Evolutionary conservation across 352 stramenopile genomes (phyloP).

Genomic region (Thraustochytrium sp.): DNA sequence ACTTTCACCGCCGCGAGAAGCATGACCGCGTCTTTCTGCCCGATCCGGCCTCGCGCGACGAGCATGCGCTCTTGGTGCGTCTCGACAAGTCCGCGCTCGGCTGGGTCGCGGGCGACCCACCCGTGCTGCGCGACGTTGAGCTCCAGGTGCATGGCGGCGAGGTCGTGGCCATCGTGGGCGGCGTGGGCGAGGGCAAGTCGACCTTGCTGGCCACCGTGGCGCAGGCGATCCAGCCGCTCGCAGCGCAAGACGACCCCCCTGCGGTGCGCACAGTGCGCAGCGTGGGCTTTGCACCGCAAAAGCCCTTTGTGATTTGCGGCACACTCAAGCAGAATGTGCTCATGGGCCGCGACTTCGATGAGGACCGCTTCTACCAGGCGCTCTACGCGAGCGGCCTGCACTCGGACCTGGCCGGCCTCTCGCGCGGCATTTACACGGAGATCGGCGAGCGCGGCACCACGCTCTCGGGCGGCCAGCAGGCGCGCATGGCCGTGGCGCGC

Average conservation of each 20-base stretch:
- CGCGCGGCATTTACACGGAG: constrained; percentile 59
- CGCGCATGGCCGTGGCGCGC: constrained; percentile 61
- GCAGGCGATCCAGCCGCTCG: not conserved
- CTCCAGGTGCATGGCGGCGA: not conserved
- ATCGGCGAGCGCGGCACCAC: constrained; percentile 62
- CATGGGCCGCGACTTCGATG: constrained; percentile 61
- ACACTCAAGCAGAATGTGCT: constrained; percentile 65
- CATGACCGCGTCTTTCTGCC: not conserved
- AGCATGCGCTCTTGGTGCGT: not conserved
- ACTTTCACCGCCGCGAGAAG: constrained; percentile 7
- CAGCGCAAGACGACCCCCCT: too few species aligned
- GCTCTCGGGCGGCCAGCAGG: constrained; percentile 58
- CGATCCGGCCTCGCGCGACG: not conserved
- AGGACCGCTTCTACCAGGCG: constrained; percentile 57
- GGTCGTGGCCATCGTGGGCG: constrained; percentile 7
- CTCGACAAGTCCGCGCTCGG: not conserved
- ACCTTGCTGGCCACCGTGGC: not conserved
- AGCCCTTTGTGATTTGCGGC: constrained; percentile 58
- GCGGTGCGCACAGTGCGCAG: not conserved
- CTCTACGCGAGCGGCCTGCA: constrained; percentile 60
- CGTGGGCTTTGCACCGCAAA: constrained; percentile 41
- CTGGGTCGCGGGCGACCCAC: not conserved
- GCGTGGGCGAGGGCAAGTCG: constrained; percentile 24
- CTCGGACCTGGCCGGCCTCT: constrained; percentile 58
- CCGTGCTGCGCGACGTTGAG: not conserved